A percentile compares a stretch with the other conserved stretches of the same genome.
Evolutionary conservation across 495 filamentous ascomycete genomes (phyloP).

Genomic region (Penicillium steckii): DNA sequence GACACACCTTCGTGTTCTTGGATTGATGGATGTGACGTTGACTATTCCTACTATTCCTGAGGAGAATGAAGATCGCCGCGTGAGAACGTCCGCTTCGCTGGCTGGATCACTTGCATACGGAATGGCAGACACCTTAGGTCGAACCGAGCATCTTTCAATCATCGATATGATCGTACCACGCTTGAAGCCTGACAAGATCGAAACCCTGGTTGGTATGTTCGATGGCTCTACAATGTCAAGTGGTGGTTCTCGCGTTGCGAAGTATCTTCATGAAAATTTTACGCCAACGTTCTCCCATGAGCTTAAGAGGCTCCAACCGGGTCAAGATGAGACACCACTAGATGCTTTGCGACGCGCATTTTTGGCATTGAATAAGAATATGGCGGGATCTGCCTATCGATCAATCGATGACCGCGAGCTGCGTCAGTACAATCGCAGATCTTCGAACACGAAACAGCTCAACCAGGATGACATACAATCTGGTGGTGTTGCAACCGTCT

Average conservation of each 20-base stretch:
- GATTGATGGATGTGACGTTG: slow-evolving; percentile 97
- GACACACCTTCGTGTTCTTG: slow-evolving; percentile 81
- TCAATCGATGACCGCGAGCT: slow-evolving; percentile 70
- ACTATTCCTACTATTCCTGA: slow-evolving; percentile 91
- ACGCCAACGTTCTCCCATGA: slow-evolving; percentile 79
- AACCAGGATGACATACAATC: slow-evolving; percentile 84
- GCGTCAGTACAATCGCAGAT: slow-evolving; percentile 63
- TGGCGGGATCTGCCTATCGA: slow-evolving; percentile 82
- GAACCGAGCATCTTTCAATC: slow-evolving; percentile 92
- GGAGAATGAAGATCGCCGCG: slow-evolving; percentile 90
- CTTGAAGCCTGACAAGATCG: slow-evolving; percentile 86
- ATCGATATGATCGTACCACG: slow-evolving; percentile 95
- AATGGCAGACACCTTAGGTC: slow-evolving; percentile 96
- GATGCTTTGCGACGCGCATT: slow-evolving; percentile 88
- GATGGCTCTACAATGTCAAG: slow-evolving; percentile 83
- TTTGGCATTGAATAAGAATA: slow-evolving; percentile 86
- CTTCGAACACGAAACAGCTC: slow-evolving; percentile 66
- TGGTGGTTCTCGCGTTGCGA: slow-evolving; percentile 91
- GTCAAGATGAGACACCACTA: slow-evolving; percentile 62
- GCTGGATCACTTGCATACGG: slow-evolving; percentile 88
- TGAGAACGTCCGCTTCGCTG: slow-evolving; percentile 89
- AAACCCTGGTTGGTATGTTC: slow-evolving; percentile 90
- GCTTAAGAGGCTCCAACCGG: slow-evolving; percentile 57
- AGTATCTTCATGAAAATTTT: slow-evolving; percentile 94
- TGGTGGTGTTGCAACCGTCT: slow-evolving; percentile 87